A percentile compares a stretch with the other conserved stretches of the same genome.
Conservation (phyloP, 73 alveolate species). For the Chromera velia region DNA sequence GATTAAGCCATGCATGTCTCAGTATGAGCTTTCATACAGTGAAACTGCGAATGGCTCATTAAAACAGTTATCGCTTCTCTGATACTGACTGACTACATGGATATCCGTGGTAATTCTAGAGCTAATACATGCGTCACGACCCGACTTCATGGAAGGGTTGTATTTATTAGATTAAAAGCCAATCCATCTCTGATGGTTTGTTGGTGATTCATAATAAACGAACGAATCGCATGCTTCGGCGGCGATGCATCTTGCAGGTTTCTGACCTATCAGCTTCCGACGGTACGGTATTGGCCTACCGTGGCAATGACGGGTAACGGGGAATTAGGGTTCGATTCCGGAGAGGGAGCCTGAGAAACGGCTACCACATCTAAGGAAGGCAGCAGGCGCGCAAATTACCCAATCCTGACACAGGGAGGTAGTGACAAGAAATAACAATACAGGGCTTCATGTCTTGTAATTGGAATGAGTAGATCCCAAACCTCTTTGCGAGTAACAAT, state of each 20-base stretch:
- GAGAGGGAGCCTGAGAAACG: conserved; percentile 99
- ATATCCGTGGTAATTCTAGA: conserved; percentile 67
- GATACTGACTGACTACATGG: conserved; percentile 69
- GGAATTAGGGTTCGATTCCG: conserved; percentile 99
- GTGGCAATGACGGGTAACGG: conserved; percentile 97
- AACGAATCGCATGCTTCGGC: conserved; percentile 52
- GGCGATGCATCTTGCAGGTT: conserved; percentile 56
- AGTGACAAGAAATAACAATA: conserved; percentile 63
- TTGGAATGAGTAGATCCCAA: background rate
- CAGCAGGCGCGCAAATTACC: conserved; percentile 68
- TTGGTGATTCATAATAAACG: conserved; percentile 62
- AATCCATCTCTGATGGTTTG: conserved; percentile 51
- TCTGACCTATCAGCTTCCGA: conserved; percentile 65
- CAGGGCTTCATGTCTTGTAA: conserved; percentile 10
- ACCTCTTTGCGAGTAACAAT: conserved; percentile 2
- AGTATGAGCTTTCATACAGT: conserved; percentile 87
- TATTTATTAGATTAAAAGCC: conserved; percentile 55
- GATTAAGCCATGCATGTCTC: conserved; percentile 98
- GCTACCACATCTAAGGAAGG: conserved; percentile 77
- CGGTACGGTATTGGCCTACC: conserved; percentile 93
- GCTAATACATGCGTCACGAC: conserved; percentile 48
- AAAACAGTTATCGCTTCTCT: conserved; percentile 20
- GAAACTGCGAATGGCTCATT: conserved; percentile 97
- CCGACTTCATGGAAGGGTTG: conserved; percentile 60
- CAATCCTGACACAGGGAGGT: conserved; percentile 97